Evolutionary conservation across 2,329 filamentous ascomycete species (phyloP).

Genomic region (Colletotrichum musae): DNA sequence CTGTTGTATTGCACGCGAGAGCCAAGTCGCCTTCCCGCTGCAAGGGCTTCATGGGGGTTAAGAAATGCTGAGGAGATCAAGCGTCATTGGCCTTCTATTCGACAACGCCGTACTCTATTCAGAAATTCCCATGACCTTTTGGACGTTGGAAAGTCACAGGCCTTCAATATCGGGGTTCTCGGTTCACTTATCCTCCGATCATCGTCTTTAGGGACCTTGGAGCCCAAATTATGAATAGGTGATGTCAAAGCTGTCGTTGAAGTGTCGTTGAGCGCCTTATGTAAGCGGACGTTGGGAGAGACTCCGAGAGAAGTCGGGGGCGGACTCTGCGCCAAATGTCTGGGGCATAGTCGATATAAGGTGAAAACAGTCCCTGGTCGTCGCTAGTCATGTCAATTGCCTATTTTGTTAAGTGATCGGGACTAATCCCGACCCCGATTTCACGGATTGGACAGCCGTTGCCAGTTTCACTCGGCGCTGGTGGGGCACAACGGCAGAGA

Average conservation of each 20-base stretch:
- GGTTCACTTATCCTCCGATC: too few relatives aligned
- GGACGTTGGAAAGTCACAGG: too few relatives aligned
- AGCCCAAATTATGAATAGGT: not conserved
- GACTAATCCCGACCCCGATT: conserved; percentile 7
- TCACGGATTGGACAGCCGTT: conserved; percentile 16
- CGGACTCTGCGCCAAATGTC: not conserved
- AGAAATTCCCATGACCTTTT: too few relatives aligned
- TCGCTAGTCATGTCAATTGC: conserved; percentile 6
- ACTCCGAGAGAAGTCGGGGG: not conserved
- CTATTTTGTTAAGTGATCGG: conserved; percentile 12
- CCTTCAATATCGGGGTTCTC: too few relatives aligned
- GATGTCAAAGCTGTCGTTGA: not conserved
- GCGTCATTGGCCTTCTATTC: too few relatives aligned
- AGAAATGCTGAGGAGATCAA: not conserved
- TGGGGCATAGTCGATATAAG: conserved; percentile 23
- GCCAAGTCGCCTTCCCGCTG: not conserved
- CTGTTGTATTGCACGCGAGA: not conserved
- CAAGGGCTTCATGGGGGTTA: not conserved
- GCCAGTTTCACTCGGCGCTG: conserved; percentile 3
- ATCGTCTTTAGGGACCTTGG: too few relatives aligned
- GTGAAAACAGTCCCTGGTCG: conserved; percentile 17
- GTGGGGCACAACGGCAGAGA: conserved; percentile 7
- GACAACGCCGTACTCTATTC: too few relatives aligned
- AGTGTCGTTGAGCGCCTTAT: conserved; percentile 25
- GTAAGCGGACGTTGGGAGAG: conserved; percentile 18